Evolutionary conservation across 78 protist species (phyloP).

Genomic region (Trichosphaerium sp.): DNA sequence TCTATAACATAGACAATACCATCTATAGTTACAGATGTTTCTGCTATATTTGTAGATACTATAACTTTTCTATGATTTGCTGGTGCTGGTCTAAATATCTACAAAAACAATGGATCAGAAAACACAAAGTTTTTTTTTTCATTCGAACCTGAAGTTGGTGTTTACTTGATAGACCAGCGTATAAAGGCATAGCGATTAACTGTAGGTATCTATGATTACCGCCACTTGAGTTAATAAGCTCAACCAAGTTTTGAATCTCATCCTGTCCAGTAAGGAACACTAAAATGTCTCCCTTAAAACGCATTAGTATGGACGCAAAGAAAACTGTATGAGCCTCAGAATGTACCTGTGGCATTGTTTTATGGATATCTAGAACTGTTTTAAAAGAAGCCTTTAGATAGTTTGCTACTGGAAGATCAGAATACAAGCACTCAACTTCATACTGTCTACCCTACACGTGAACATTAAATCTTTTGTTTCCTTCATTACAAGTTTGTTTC

Average conservation of each 20-base stretch:
- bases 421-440: slow-evolving; percentile 15
- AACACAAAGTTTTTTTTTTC: not conserved
- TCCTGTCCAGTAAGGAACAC: slow-evolving; percentile 78
- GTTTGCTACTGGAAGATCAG: slow-evolving; percentile 5
- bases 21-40: slow-evolving; percentile 88
- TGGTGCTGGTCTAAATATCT: slow-evolving; percentile 46
- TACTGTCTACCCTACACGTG: slow-evolving; percentile 14
- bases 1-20: slow-evolving; percentile 90
- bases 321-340: too few relatives aligned
- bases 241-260: slow-evolving; percentile 16
- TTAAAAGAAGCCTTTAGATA: slow-evolving; percentile 32
- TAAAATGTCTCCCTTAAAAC: slow-evolving; percentile 91
- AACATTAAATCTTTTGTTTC: too few relatives aligned
- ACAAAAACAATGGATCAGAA: too few relatives aligned
- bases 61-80: slow-evolving; percentile 70
- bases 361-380: slow-evolving; percentile 58
- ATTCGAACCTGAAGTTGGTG: slow-evolving; percentile 19
- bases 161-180: slow-evolving; percentile 46
- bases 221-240: too few relatives aligned
- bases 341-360: slow-evolving; percentile 11
- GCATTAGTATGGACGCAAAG: too few relatives aligned
- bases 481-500: too few relatives aligned
- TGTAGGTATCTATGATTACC: not conserved
- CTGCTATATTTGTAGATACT: slow-evolving; percentile 90
- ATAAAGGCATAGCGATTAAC: slow-evolving; percentile 36